phyloP scores from a whole-genome alignment of 75 land plant genomes.

The Pinus taeda region DNA sequence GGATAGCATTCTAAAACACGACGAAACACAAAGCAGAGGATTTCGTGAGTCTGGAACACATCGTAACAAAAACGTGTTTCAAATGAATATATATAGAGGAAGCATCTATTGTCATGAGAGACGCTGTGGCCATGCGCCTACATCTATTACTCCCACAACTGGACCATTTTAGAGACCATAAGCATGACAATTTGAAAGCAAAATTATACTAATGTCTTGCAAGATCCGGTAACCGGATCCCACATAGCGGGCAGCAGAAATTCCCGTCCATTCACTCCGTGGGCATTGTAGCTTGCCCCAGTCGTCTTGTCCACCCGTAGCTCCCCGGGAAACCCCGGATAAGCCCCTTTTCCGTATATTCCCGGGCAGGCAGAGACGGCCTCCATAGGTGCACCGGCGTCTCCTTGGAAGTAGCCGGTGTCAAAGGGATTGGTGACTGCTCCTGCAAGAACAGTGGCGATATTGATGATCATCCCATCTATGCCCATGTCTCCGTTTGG shows the following conservation, averaged over 20 bases:
- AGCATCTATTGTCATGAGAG: no score
- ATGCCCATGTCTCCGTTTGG: constrained; percentile 68
- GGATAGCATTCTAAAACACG: no score
- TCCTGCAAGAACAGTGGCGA: constrained; percentile 60
- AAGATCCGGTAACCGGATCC: constrained; percentile 50
- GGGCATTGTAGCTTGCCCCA: constrained; percentile 75
- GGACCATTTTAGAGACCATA: no score
- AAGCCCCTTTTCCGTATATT: constrained; percentile 62
- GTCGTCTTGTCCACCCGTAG: constrained; percentile 46
- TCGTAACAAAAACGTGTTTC: no score
- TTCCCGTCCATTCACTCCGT: constrained; percentile 48
- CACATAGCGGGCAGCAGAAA: constrained; percentile 70
- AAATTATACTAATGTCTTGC: constrained; percentile 26
- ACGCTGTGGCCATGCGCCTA: no score
- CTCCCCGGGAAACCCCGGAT: constrained; percentile 67
- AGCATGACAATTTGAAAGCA: no score
- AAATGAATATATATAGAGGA: no score
- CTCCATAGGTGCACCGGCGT: constrained; percentile 51
- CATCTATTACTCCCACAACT: no score
- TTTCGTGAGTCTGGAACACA: no score
- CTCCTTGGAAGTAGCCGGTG: constrained; percentile 67
- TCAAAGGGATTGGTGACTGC: constrained; percentile 69
- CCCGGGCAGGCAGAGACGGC: constrained; percentile 74
- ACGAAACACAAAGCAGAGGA: no score
- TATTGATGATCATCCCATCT: constrained; percentile 72